A percentile compares a stretch with the other conserved stretches of the same genome.
phyloP scores from a whole-genome alignment of 2,329 filamentous ascomycete species.

The Aspergillus viridinutans region DNA sequence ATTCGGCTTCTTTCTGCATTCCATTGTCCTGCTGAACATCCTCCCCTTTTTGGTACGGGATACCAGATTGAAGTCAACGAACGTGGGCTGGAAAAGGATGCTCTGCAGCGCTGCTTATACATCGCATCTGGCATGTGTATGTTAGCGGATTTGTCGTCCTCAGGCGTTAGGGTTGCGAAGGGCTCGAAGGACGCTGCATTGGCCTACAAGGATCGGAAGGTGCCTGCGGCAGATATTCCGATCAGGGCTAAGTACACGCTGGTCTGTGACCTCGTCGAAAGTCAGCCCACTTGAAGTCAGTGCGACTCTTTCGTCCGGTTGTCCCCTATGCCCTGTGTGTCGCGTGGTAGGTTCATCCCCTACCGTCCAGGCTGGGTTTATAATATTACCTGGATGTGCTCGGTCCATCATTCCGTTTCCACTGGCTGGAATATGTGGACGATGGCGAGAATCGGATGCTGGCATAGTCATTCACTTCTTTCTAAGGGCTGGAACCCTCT shows the following conservation, averaged over 20 bases:
- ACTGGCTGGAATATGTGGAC: slow-evolving; percentile 25
- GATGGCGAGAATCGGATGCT: slow-evolving; percentile 49
- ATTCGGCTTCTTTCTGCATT: slow-evolving; percentile 17
- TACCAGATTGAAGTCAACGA: slow-evolving; percentile 35
- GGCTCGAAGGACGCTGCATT: not conserved
- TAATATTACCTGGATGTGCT: slow-evolving; percentile 33
- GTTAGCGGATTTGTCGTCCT: slow-evolving; percentile 14
- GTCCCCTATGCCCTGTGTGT: slow-evolving; percentile 3
- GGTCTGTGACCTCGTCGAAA: slow-evolving; percentile 33
- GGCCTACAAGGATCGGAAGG: slow-evolving; percentile 4
- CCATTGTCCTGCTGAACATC: slow-evolving; percentile 26
- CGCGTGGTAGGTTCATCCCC: slow-evolving; percentile 50
- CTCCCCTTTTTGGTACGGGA: slow-evolving; percentile 34
- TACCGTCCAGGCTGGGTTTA: slow-evolving; percentile 49
- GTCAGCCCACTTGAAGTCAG: not conserved
- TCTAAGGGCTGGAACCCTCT: slow-evolving; percentile 29
- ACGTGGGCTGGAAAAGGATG: slow-evolving; percentile 11
- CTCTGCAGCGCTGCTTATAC: slow-evolving; percentile 18
- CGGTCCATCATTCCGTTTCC: slow-evolving; percentile 17
- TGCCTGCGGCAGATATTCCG: slow-evolving; percentile 26
- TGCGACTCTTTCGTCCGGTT: not conserved
- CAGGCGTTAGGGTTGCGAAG: slow-evolving; percentile 7
- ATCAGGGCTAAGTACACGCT: slow-evolving; percentile 25
- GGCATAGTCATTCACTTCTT: slow-evolving; percentile 24
- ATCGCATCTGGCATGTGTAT: slow-evolving; percentile 36